Conservation (phyloP, 2,329 filamentous ascomycete genomes). For the Cercospora zeina region DNA sequence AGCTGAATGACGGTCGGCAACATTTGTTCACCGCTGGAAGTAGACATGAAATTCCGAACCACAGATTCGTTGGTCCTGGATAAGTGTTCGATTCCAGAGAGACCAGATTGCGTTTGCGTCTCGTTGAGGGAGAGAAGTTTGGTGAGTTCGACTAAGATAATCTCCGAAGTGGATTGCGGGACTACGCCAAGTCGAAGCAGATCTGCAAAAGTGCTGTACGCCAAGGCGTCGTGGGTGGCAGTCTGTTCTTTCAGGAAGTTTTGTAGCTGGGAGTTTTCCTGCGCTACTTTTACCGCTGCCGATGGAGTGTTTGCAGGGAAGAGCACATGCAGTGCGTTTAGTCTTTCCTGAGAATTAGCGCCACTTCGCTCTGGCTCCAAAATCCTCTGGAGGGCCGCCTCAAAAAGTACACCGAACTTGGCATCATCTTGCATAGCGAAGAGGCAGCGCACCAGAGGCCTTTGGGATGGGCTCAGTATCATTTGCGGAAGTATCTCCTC, state of each 20-base stretch:
- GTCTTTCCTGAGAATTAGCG: slow-evolving; percentile 21
- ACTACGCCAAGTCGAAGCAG: slow-evolving; percentile 35
- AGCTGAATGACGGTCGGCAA: slow-evolving; percentile 56
- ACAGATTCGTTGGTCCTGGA: slow-evolving; percentile 42
- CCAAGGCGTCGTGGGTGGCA: neutral
- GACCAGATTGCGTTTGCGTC: slow-evolving; percentile 11
- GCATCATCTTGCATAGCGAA: slow-evolving; percentile 48
- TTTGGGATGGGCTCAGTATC: slow-evolving; percentile 67
- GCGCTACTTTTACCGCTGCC: slow-evolving; percentile 41
- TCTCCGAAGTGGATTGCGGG: slow-evolving; percentile 42
- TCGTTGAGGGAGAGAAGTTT: slow-evolving; percentile 43
- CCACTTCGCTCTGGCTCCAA: slow-evolving; percentile 26
- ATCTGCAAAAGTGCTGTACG: slow-evolving; percentile 23
- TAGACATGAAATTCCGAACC: slow-evolving; percentile 50
- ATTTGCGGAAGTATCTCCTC: slow-evolving; percentile 59
- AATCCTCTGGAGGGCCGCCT: slow-evolving; percentile 25
- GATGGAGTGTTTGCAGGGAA: slow-evolving; percentile 42
- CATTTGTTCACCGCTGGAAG: slow-evolving; percentile 51
- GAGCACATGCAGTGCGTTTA: slow-evolving; percentile 32
- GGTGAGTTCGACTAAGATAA: slow-evolving; percentile 44
- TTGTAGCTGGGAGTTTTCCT: slow-evolving; percentile 29
- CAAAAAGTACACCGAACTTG: slow-evolving; percentile 39
- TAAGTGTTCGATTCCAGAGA: slow-evolving; percentile 43
- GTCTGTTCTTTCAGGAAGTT: slow-evolving; percentile 16
- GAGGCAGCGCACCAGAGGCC: slow-evolving; percentile 66